Base-by-base conservation (phyloP, 768 basidiomycete species). In the Suillus discolor region DNA sequence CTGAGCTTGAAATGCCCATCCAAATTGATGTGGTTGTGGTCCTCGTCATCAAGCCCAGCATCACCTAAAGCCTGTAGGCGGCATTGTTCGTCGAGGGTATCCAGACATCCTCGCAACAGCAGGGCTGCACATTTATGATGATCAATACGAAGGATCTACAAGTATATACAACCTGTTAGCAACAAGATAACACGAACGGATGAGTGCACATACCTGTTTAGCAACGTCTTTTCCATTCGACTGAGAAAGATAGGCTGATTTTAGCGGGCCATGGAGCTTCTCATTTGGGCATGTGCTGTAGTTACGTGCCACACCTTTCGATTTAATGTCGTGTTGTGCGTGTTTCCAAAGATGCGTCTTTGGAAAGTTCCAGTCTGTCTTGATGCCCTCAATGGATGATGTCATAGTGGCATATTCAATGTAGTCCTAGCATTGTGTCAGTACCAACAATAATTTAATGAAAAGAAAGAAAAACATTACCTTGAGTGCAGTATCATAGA, bases 141-240 rank as follows among this genome's bases (percentile, higher is more conserved):
- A 34, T 66, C 53, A 34, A 66, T 1, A 2, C 9, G n/a, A 7
- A 65, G 38, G 39, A 62, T 53, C 60, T 65, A 51, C 11, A 38
- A 28, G 13, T 18, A 31, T 61, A 61, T 45, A 49, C 20, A 51
- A 28, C n/a, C n/a, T n/a, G n/a, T n/a, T n/a, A n/a, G n/a, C n/a
- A n/a, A n/a, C n/a, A n/a, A n/a, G n/a, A n/a, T n/a, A n/a, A n/a
- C n/a, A n/a, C n/a, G n/a, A n/a, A n/a, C n/a, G n/a, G n/a, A n/a
- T n/a, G 13, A 62, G 13, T 18, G 25, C 18, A 39, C 66, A 41
- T 36, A 79, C 79, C 72, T 79, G 79, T 0, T 47, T 44, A 0
- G 70, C 76, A 34, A 78, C 66, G 59, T 79, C 61, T 45, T 75
- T 78, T 65, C 74, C 74, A 62, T 81, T 81, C 0, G 78, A 77